Evolutionary conservation across 2,329 filamentous ascomycete species (phyloP), one percentile per base, ranked within the genome.

Genomic region (Aaosphaeria pasadenensis): DNA sequence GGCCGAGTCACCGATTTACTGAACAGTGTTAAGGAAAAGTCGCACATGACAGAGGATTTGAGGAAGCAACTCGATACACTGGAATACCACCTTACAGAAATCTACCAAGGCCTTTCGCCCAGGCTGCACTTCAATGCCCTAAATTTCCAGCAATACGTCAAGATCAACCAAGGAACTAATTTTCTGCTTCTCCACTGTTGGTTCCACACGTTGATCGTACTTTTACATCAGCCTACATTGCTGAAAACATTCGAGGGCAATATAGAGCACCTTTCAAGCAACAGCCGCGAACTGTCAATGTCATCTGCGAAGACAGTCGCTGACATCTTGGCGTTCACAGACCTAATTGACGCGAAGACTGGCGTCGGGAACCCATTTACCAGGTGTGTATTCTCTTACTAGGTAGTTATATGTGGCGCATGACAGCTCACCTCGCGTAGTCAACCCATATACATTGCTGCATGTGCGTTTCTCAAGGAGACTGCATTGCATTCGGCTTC

Each of bases 241-340:
- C 74, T 95, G 45, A 87, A 89, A 42, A 88, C 87, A 0, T 91
- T 94, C 48, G 83, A 84, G 56, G 82, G 81, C 2, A 75, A 76
- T 24, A 85, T 87, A 45, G 79, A 89, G 43, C 86, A 90, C 47
- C 76, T 95, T 1, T 83, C 90, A 35, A 83, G 87, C 0, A 89
- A 94, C 62, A 94, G 89, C 55, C 84, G 88, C 47, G 89, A 94
- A 64, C 62, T 84, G 5, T 89, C 88, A 51, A 91, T 92, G 86
- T 91, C 88, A 11, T 92, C 89, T 28, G 91, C 90, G 9, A 95
- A 95, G 73, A 95, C 90, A 0, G 94, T 95, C 51, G 89, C 89
- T 32, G 90, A 95, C 59, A 95, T 95, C 11, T 72, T 95, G 6
- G 86, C 88, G 1, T 95, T 95, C 67, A 88, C 89, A 0, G 89